phyloP scores from a whole-genome alignment of 768 basidiomycete genomes.

The Phylloporus sp. region DNA sequence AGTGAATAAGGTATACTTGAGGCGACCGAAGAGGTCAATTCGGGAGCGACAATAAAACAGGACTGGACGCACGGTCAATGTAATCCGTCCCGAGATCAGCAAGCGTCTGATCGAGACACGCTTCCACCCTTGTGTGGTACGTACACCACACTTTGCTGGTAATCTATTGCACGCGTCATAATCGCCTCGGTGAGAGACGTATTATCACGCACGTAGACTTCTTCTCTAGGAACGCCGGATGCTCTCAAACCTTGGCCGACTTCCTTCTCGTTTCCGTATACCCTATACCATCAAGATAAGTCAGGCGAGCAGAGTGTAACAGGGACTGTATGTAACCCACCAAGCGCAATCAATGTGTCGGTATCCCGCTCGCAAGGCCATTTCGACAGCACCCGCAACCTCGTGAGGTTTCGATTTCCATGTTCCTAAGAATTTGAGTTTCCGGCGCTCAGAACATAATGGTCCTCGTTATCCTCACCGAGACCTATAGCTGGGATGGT shows the following conservation, averaged over 20 bases:
- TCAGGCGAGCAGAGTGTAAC: constrained; percentile 15
- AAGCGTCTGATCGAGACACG: constrained; percentile 69
- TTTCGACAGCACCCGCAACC: constrained; percentile 63
- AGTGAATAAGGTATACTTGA: constrained; percentile 65
- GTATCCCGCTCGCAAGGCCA: constrained; percentile 75
- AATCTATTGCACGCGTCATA: constrained; percentile 37
- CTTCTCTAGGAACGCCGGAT: constrained; percentile 70
- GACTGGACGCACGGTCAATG: constrained; percentile 60
- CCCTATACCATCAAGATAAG: constrained; percentile 32
- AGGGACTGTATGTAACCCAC: constrained; percentile 21
- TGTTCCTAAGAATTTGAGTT: constrained; percentile 50
- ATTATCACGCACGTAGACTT: constrained; percentile 52
- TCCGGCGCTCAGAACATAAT: background rate
- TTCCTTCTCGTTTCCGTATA: constrained; percentile 73
- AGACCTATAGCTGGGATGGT: constrained; percentile 56
- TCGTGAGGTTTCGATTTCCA: constrained; percentile 77
- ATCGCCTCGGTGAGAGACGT: background rate
- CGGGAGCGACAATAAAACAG: background rate
- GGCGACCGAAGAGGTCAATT: background rate
- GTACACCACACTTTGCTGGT: constrained; percentile 70
- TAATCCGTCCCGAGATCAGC: constrained; percentile 79
- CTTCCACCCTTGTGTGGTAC: constrained; percentile 66
- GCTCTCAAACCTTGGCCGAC: constrained; percentile 77
- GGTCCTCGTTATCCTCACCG: constrained; percentile 35
- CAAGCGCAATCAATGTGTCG: constrained; percentile 71